These are phyloP conservation scores for Citrus reticulata DNA, from an alignment of 345 rosid genomes.

Conservation along the genomic window DNA sequence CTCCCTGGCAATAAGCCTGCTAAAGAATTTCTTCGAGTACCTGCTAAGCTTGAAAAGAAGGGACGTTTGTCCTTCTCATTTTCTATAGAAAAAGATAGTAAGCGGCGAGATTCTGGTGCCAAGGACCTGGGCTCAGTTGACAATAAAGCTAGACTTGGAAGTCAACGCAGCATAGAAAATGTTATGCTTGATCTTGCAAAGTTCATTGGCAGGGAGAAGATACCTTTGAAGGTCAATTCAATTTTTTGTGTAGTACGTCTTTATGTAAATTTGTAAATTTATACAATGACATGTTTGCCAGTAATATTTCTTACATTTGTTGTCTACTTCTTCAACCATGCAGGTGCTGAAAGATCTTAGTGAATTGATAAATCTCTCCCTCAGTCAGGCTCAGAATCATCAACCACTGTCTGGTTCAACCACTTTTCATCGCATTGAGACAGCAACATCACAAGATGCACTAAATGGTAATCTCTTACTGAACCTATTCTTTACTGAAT, in stretches of 20 bases:
- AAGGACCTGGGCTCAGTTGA: slow-evolving; percentile 41
- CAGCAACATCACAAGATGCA: slow-evolving; percentile 61
- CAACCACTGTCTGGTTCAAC: slow-evolving; percentile 81
- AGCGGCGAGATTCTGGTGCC: slow-evolving; percentile 37
- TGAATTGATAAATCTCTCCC: slow-evolving; percentile 71
- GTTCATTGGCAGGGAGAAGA: slow-evolving; percentile 77
- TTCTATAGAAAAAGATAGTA: slow-evolving; percentile 60
- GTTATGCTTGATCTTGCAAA: slow-evolving; percentile 81
- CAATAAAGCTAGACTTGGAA: slow-evolving; percentile 53
- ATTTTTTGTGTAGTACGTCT: neutral
- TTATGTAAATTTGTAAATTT: neutral
- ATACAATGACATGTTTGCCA: neutral
- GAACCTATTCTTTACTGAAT: neutral
- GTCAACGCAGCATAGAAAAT: slow-evolving; percentile 58
- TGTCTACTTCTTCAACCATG: slow-evolving; percentile 12
- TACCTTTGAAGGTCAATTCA: slow-evolving; percentile 79
- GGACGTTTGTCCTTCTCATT: slow-evolving; percentile 60
- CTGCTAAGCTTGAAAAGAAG: slow-evolving; percentile 67
- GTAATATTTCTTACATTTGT: slow-evolving; percentile 3
- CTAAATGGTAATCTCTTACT: slow-evolving; percentile 54
- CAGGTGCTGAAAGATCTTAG: slow-evolving; percentile 89
- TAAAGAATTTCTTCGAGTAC: slow-evolving; percentile 61
- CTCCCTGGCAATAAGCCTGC: slow-evolving; percentile 46
- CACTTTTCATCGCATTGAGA: slow-evolving; percentile 75
- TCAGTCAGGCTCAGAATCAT: slow-evolving; percentile 64